A percentile compares a stretch with the other conserved stretches of the same genome.
phyloP scores from a whole-genome alignment of 257 asterid species.

The Primulina eburnea region DNA sequence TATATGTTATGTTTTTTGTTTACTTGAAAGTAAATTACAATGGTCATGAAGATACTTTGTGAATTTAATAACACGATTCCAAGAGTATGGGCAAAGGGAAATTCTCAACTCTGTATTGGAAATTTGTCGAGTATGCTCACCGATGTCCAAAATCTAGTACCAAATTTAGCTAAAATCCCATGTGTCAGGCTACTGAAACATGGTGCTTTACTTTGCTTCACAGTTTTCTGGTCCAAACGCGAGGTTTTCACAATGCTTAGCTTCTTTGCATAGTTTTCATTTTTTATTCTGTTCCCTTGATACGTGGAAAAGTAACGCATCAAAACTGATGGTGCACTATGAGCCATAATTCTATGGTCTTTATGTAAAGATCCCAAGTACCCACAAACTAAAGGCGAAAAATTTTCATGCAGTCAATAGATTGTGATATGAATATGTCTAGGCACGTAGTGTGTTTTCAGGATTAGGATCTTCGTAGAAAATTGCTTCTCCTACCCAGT shows the following conservation, averaged over 20 bases:
- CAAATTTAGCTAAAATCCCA: slow-evolving; percentile 32
- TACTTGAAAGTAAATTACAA: slow-evolving; percentile 18
- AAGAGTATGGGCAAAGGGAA: slow-evolving; percentile 36
- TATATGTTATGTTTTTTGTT: slow-evolving; percentile 19
- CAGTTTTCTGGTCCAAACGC: slow-evolving; percentile 15
- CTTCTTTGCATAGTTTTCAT: neutral
- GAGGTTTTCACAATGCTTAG: slow-evolving; percentile 9
- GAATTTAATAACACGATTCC: slow-evolving; percentile 29
- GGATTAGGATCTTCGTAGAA: slow-evolving; percentile 18
- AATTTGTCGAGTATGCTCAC: slow-evolving; percentile 22
- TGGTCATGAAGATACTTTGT: slow-evolving; percentile 25
- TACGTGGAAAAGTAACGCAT: neutral
- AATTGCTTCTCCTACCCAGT: neutral
- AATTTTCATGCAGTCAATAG: slow-evolving; percentile 3
- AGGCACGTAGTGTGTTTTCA: neutral
- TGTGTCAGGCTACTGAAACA: slow-evolving; percentile 26
- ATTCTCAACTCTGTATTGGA: slow-evolving; percentile 12
- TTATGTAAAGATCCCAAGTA: slow-evolving; percentile 31
- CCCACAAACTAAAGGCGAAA: slow-evolving; percentile 18
- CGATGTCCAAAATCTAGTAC: slow-evolving; percentile 17
- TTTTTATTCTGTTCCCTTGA: slow-evolving; percentile 8
- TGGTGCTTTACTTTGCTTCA: slow-evolving; percentile 27
- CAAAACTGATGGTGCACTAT: slow-evolving; percentile 22
- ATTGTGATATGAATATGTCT: neutral
- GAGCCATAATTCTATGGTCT: slow-evolving; percentile 26